phyloP scores from a whole-genome alignment of 495 filamentous ascomycete genomes.

The Neurospora pannonica region DNA sequence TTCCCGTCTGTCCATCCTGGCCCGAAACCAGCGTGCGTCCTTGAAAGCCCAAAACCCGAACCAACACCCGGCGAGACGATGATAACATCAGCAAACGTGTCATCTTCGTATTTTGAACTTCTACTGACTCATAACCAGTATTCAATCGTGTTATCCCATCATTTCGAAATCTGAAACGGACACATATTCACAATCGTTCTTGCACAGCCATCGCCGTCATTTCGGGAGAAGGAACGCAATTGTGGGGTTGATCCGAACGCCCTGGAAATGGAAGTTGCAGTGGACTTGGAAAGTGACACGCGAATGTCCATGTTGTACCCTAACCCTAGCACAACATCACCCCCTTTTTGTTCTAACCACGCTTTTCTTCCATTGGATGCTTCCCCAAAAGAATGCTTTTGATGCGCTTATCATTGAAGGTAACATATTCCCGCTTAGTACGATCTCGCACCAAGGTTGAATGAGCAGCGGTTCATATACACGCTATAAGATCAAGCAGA shows the following conservation, averaged over 20 bases:
- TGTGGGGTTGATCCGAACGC: not conserved
- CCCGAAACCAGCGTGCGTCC: not conserved
- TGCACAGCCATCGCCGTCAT: not conserved
- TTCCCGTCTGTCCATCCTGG: not conserved
- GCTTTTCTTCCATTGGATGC: not conserved
- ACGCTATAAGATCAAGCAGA: not conserved
- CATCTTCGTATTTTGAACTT: constrained; percentile 11
- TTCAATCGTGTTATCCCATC: too few relatives aligned
- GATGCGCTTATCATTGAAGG: not conserved
- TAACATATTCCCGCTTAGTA: not conserved
- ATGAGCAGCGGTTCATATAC: not conserved
- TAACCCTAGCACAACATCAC: not conserved
- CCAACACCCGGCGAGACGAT: not conserved
- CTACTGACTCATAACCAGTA: too few relatives aligned
- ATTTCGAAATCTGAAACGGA: not conserved
- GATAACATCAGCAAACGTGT: constrained; percentile 4
- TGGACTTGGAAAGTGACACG: not conserved
- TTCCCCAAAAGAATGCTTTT: not conserved
- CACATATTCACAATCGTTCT: not conserved
- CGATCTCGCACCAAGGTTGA: not conserved
- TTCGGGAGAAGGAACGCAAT: not conserved
- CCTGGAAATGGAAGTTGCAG: not conserved
- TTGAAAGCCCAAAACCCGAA: not conserved
- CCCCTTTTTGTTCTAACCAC: not conserved
- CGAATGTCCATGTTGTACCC: not conserved